phyloP scores from a whole-genome alignment of 148 eudicot species.

The Dysphania ambrosioides region DNA sequence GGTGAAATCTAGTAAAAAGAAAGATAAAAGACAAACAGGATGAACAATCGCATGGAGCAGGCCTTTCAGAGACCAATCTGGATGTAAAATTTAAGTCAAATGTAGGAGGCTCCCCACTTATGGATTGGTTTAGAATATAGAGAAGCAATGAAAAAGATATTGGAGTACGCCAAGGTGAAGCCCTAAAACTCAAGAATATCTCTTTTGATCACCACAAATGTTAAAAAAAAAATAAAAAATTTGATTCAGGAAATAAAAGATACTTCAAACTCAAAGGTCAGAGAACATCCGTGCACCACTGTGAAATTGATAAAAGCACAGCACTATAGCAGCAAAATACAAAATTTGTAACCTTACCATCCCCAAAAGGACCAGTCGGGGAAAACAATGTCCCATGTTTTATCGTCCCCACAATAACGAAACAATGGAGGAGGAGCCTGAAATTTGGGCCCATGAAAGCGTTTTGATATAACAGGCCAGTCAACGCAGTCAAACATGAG shows the following conservation, averaged over 20 bases:
- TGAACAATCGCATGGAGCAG: too few species aligned
- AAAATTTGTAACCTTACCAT: slow-evolving; percentile 45
- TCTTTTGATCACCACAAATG: too few species aligned
- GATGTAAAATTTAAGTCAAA: neutral
- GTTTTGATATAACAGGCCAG: slow-evolving; percentile 46
- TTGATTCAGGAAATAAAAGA: neutral
- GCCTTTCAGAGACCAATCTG: too few species aligned
- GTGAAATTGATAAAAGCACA: neutral
- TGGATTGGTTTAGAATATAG: neutral
- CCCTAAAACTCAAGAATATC: neutral
- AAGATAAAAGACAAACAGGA: neutral
- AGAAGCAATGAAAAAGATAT: neutral
- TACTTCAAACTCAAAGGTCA: neutral
- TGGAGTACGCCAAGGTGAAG: neutral
- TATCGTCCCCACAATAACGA: slow-evolving; percentile 63
- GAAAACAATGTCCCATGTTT: slow-evolving; percentile 64
- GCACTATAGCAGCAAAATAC: neutral
- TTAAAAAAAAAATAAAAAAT: too few species aligned
- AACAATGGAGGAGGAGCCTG: slow-evolving; percentile 67
- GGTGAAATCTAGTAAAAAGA: neutral
- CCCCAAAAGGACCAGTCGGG: slow-evolving; percentile 99
- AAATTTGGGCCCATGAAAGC: slow-evolving; percentile 30
- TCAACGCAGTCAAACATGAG: slow-evolving; percentile 82
- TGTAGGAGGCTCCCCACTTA: neutral
- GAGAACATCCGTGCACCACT: neutral